phyloP scores from a whole-genome alignment of 371 early-diverging fungal genomes.

The Scutellospora calospora region DNA sequence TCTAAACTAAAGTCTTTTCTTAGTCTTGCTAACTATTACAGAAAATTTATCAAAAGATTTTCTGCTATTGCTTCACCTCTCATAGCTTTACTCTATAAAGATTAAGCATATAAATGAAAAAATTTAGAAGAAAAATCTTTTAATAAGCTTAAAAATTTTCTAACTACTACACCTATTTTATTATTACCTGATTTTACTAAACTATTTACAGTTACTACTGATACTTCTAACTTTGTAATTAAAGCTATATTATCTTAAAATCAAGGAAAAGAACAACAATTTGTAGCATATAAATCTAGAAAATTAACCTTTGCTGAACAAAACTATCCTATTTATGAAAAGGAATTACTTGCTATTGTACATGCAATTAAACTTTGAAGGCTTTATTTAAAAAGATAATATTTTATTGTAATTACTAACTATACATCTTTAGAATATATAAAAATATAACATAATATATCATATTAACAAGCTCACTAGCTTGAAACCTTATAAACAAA shows the following conservation, averaged over 20 bases:
- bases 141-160: too few relatives aligned
- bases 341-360: too few relatives aligned
- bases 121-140: conserved; percentile 39
- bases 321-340: too few relatives aligned
- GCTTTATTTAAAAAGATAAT: conserved; percentile 48
- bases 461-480: conserved; percentile 19
- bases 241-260: conserved; percentile 41
- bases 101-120: conserved; percentile 53
- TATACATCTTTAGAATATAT: conserved; percentile 30
- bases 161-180: conserved; percentile 45
- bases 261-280: conserved; percentile 44
- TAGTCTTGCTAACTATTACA: neutral
- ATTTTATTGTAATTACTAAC: conserved; percentile 8
- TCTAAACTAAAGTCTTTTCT: conserved; percentile 57
- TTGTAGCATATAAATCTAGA: conserved; percentile 48
- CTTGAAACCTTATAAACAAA: too few relatives aligned
- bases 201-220: conserved; percentile 37
- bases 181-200: conserved; percentile 38
- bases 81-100: conserved; percentile 48
- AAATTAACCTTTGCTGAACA: conserved; percentile 47
- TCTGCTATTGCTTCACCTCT: conserved; percentile 49
- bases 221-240: too few relatives aligned
- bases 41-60: conserved; percentile 25
- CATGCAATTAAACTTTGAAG: conserved; percentile 50
- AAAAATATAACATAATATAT: neutral